Evolutionary conservation across 352 stramenopile genomes (phyloP).

Genomic region (Pythium brachiatum): DNA sequence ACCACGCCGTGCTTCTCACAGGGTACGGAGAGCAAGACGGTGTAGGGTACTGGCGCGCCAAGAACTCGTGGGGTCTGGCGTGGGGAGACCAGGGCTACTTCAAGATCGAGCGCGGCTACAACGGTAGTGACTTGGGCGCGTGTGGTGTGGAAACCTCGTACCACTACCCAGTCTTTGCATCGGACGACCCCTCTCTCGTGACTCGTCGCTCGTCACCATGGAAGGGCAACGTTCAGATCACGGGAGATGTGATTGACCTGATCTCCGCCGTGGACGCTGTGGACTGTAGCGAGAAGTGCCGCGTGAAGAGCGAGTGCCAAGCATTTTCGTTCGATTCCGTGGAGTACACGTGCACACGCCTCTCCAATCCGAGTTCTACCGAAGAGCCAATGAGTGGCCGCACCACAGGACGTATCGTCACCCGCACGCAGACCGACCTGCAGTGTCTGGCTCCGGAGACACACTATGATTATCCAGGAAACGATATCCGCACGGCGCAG

Average conservation of each 20-base stretch:
- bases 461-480: neutral
- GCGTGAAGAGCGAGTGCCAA: neutral
- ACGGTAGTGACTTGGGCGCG: slow-evolving; percentile 8
- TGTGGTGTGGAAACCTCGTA: slow-evolving; percentile 6
- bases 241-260: neutral
- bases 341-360: no score
- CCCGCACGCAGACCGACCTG: neutral
- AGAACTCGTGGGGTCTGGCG: slow-evolving; percentile 32
- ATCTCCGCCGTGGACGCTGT: neutral
- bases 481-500: neutral
- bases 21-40: slow-evolving; percentile 28
- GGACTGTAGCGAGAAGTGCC: neutral
- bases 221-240: neutral
- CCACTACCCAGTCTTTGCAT: slow-evolving; percentile 7
- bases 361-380: no score
- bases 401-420: neutral
- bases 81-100: slow-evolving; percentile 38
- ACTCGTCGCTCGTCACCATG: neutral
- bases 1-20: slow-evolving; percentile 34
- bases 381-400: no score
- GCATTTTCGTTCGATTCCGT: neutral
- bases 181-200: neutral
- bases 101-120: slow-evolving; percentile 24
- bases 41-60: slow-evolving; percentile 29
- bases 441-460: neutral